Percentiles rank a stretch among this genome's conserved stretches.
Conservation (phyloP, 805 yeast species). For the Pichia manshurica region DNA sequence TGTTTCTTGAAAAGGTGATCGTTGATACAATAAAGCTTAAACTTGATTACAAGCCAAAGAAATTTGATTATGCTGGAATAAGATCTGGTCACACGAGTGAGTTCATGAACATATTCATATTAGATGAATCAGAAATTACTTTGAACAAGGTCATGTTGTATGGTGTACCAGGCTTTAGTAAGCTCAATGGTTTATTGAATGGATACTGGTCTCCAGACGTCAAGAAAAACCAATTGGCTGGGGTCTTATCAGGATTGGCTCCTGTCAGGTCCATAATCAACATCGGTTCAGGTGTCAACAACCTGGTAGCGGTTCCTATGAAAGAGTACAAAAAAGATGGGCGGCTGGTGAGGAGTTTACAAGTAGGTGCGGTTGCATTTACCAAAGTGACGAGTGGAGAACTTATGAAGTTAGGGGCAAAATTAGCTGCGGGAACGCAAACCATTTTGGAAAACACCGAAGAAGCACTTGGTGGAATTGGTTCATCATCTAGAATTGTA, state of each 20-base stretch:
- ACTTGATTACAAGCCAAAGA: slow-evolving; percentile 89
- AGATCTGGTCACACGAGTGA: slow-evolving; percentile 84
- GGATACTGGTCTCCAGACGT: slow-evolving; percentile 88
- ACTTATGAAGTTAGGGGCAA: slow-evolving; percentile 73
- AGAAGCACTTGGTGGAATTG: slow-evolving; percentile 70
- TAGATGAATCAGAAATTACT: slow-evolving; percentile 77
- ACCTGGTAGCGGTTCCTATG: slow-evolving; percentile 66
- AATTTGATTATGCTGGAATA: slow-evolving; percentile 76
- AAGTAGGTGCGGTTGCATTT: slow-evolving; percentile 69
- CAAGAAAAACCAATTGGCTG: slow-evolving; percentile 70
- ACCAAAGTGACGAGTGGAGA: slow-evolving; percentile 77
- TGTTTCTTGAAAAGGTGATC: slow-evolving; percentile 63
- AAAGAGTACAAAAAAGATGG: slow-evolving; percentile 73
- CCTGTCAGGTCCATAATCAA: slow-evolving; percentile 74
- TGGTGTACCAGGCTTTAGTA: slow-evolving; percentile 73
- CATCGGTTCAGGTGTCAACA: slow-evolving; percentile 72
- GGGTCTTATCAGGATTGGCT: slow-evolving; percentile 77
- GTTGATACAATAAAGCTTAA: slow-evolving; percentile 56
- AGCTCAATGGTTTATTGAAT: slow-evolving; percentile 49
- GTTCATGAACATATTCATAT: slow-evolving; percentile 78
- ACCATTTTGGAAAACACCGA: slow-evolving; percentile 74
- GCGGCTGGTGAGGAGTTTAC: slow-evolving; percentile 58
- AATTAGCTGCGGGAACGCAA: slow-evolving; percentile 84
- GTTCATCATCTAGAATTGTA: slow-evolving; percentile 38
- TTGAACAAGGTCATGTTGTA: slow-evolving; percentile 57